Base-by-base conservation (phyloP, 768 basidiomycete genomes). In the Phanerochaete carnosa region DNA sequence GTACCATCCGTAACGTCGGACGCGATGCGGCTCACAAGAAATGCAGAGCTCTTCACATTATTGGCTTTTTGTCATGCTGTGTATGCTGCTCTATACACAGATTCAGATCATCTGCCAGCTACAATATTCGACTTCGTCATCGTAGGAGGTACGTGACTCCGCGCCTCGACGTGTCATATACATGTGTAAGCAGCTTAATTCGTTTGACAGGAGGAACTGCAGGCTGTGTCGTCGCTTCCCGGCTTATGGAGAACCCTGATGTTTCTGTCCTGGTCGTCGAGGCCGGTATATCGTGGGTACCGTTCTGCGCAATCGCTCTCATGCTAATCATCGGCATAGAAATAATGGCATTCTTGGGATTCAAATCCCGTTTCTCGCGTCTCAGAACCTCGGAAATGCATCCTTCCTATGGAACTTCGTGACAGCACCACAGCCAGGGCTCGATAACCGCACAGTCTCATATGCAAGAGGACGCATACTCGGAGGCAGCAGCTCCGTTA, bases 181-280 rank as follows among this genome's bases (percentile, higher is more conserved):
- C 23, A 15, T 33, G 15, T 55, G 15, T 28, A 32, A 12, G 32
- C 32, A 63, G 62, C 51, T 32, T n/a, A n/a, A n/a, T n/a, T n/a
- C n/a, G n/a, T n/a, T n/a, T n/a, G n/a, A n/a, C n/a, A n/a, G n/a
- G n/a, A n/a, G 62, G 62, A 3, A 33, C 62, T 15, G 58, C 58
- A 2, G 62, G 62, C 12, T 35, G 25, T 45, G 62, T 60, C 6
- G 22, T 63, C 7, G 62, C 62, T 9, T 52, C 16, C 7, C 12
- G 62, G 5, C 55, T 63, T 6, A 43, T 30, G 12, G 62, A 63
- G 47, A 35, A 63, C 43, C 23, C 52, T 3, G 3, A 8, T 3
- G 13, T 46, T 22, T 46, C 50, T 12, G 62, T 63, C 19, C 54
- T 63, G 11, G 30, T 63, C 9, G 13, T 63, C 5, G 62, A 63